Percentiles rank a stretch among this genome's conserved stretches.
phyloP scores from a whole-genome alignment of 2,329 filamentous ascomycete genomes.

The Sporothrix humicola region DNA sequence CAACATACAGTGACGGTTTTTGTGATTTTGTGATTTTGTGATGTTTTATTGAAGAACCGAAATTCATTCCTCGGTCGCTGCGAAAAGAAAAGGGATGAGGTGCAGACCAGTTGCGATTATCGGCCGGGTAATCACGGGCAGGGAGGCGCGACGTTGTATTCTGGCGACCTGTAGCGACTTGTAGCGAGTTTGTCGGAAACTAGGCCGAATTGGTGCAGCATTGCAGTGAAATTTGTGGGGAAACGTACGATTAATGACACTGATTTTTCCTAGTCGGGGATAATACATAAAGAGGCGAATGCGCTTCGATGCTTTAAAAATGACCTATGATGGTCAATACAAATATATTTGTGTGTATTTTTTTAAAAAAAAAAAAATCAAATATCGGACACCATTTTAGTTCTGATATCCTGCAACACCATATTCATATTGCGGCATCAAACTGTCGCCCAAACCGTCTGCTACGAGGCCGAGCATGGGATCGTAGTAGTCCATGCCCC shows the following conservation, averaged over 20 bases:
- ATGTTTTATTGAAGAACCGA: not conserved
- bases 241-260: conserved; percentile 14
- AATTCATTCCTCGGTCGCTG: not conserved
- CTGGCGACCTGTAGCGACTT: not conserved
- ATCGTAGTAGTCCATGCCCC: not conserved
- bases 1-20: no score
- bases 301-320: no score
- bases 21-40: no score
- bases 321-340: no score
- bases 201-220: not conserved
- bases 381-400: no score
- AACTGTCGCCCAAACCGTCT: not conserved
- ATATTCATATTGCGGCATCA: conserved; percentile 9
- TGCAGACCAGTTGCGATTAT: not conserved
- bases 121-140: conserved; percentile 24
- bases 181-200: not conserved
- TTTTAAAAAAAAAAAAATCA: not conserved
- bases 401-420: not conserved
- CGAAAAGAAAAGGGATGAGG: not conserved
- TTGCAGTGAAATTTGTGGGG: not conserved
- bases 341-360: no score
- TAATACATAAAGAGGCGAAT: no score
- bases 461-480: not conserved
- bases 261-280: not conserved
- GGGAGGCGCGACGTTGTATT: not conserved